Conservation (phyloP, 1,284 basidiomycete species). For the Ceratobasidium sp. region DNA sequence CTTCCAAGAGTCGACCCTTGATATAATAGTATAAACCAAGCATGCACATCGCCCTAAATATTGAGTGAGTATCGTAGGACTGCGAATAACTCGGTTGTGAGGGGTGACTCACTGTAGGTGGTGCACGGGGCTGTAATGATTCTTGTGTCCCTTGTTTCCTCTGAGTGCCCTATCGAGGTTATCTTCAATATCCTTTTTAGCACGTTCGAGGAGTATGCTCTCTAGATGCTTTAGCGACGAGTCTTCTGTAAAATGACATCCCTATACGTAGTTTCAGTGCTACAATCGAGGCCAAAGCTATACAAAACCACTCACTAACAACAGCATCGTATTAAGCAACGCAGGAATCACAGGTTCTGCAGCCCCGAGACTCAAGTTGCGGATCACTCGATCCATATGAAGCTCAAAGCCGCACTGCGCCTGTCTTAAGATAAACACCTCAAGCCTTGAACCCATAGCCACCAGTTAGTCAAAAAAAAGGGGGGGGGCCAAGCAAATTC, state of each 20-base stretch:
- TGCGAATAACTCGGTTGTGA: not conserved
- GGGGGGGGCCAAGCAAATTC: not conserved
- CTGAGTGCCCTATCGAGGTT: constrained; percentile 2
- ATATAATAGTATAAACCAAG: constrained; percentile 70
- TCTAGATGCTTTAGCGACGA: too few species aligned
- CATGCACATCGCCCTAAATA: constrained; percentile 33
- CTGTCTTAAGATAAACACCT: not conserved
- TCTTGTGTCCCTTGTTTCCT: not conserved
- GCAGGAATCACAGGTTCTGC: constrained; percentile 22
- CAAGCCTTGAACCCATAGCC: not conserved
- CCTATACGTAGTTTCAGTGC: not conserved
- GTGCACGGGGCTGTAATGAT: constrained; percentile 18
- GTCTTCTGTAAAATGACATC: constrained; percentile 17
- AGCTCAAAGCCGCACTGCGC: constrained; percentile 32
- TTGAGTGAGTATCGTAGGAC: not conserved
- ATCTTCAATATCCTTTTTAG: constrained; percentile 5
- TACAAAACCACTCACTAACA: constrained; percentile 9
- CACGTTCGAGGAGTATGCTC: constrained; percentile 15
- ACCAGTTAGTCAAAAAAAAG: not conserved
- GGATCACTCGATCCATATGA: not conserved
- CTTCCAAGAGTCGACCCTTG: constrained; percentile 77
- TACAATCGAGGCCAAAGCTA: not conserved
- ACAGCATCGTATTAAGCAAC: constrained; percentile 19
- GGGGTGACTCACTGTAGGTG: constrained; percentile 26
- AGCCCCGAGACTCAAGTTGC: not conserved